These are phyloP conservation scores for Plectosphaerella cucumerina DNA, from an alignment of 2,329 filamentous ascomycete genomes.

Conservation along the genomic window DNA sequence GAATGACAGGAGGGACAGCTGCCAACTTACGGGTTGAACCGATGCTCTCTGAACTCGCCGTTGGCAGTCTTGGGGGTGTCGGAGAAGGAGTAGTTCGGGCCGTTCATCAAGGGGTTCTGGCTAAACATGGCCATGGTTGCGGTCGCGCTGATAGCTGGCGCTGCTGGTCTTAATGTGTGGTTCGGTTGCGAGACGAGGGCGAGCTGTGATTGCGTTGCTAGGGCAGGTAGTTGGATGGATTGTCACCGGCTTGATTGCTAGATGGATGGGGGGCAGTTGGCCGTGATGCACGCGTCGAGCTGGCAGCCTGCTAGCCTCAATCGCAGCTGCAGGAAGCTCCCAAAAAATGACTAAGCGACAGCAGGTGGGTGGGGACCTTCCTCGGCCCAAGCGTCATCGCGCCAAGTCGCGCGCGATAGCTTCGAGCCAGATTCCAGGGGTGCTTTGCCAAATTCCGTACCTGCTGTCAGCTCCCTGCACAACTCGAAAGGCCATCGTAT, in stretches of 20 bases:
- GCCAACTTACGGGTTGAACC: constrained; percentile 84
- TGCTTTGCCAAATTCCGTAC: background rate
- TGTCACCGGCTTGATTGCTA: constrained; percentile 4
- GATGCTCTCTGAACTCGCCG: constrained; percentile 65
- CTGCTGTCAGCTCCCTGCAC: background rate
- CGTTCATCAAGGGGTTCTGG: constrained; percentile 65
- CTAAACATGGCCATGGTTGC: constrained; percentile 63
- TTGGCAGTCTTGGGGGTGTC: constrained; percentile 51
- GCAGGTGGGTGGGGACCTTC: constrained; percentile 12
- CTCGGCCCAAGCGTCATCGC: constrained; percentile 7
- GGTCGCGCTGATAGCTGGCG: background rate
- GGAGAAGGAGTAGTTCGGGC: constrained; percentile 65
- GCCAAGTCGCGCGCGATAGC: constrained; percentile 7
- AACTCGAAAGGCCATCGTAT: background rate
- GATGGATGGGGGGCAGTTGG: constrained; percentile 18
- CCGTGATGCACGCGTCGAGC: constrained; percentile 34
- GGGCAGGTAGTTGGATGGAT: constrained; percentile 9
- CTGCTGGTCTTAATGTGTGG: background rate
- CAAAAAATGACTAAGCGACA: constrained; percentile 39
- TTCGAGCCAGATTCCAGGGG: background rate
- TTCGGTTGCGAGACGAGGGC: background rate
- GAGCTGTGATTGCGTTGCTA: constrained; percentile 2
- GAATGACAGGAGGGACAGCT: constrained; percentile 87
- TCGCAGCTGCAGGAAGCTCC: constrained; percentile 22
- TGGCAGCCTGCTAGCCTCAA: constrained; percentile 50